Conservation (phyloP, 2,329 filamentous ascomycete genomes). For the Westerdykella aurantiaca region DNA sequence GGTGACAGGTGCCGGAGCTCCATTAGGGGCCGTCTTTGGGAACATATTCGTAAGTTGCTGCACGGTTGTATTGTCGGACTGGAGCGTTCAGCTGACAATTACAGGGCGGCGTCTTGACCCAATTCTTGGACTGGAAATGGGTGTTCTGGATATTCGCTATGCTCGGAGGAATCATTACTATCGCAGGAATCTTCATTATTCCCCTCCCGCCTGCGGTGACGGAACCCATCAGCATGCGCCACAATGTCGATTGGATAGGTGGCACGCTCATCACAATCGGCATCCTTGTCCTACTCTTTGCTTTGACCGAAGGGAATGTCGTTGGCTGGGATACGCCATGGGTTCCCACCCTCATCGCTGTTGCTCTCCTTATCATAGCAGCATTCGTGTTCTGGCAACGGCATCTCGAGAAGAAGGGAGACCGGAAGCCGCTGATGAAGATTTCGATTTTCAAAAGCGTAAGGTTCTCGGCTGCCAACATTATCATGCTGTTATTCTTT, state of each 20-base stretch:
- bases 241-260: constrained; percentile 61
- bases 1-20: constrained; percentile 51
- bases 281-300: constrained; percentile 59
- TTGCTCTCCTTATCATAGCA: constrained; percentile 52
- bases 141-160: constrained; percentile 54
- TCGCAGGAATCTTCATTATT: constrained; percentile 55
- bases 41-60: constrained; percentile 47
- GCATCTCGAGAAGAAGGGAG: constrained; percentile 50
- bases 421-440: constrained; percentile 57
- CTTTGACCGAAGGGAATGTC: constrained; percentile 63
- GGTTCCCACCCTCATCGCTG: constrained; percentile 55
- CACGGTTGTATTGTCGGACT: too few relatives aligned
- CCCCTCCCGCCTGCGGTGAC: constrained; percentile 44
- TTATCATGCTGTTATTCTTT: constrained; percentile 62
- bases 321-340: constrained; percentile 62
- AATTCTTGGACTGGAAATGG: constrained; percentile 44
- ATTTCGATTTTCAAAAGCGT: constrained; percentile 57
- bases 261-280: constrained; percentile 58
- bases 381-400: constrained; percentile 58
- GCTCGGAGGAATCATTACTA: constrained; percentile 52
- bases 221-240: constrained; percentile 33
- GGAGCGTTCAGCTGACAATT: constrained; percentile 2
- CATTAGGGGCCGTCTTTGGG: constrained; percentile 59
- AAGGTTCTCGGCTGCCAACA: constrained; percentile 58
- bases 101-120: constrained; percentile 54